Evolutionary conservation across 2,329 filamentous ascomycete genomes (phyloP).

Genomic region (Alternaria gaisen): DNA sequence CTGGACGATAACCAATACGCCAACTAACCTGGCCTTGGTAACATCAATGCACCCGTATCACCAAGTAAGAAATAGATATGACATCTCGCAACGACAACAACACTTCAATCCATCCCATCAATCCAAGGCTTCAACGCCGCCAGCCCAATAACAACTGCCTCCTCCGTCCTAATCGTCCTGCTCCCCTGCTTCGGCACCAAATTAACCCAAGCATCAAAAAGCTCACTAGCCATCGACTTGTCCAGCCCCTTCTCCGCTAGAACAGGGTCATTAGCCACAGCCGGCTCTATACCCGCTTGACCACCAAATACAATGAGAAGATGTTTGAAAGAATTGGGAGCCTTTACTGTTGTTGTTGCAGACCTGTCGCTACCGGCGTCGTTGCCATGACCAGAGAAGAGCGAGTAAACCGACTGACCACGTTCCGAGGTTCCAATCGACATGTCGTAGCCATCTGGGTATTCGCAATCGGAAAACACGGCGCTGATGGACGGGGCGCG

Average conservation of each 20-base stretch:
- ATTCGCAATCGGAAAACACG: conserved; percentile 80
- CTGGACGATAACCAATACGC: no score
- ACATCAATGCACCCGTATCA: no score
- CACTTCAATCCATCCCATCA: conserved; percentile 22
- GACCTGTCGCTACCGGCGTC: no score
- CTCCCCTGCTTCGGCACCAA: conserved; percentile 82
- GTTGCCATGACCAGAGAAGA: conserved; percentile 35
- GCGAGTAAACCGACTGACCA: conserved; percentile 60
- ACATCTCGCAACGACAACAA: no score
- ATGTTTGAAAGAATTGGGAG: conserved; percentile 67
- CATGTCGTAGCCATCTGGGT: conserved; percentile 80
- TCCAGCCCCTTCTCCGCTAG: conserved; percentile 69
- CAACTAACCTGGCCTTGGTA: no score
- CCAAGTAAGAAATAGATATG: no score
- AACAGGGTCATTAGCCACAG: conserved; percentile 69
- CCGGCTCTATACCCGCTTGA: conserved; percentile 79
- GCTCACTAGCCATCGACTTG: conserved; percentile 69
- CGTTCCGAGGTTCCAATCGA: conserved; percentile 86
- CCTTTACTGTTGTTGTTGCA: conserved; percentile 22
- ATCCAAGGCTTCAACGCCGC: conserved; percentile 67
- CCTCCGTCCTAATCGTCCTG: conserved; percentile 82
- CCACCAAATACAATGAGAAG: conserved; percentile 83
- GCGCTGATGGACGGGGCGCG: conserved; percentile 71
- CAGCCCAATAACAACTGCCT: conserved; percentile 80
- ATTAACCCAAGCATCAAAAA: conserved; percentile 89